phyloP scores from a whole-genome alignment of 306 rosid species.

The Prunus persica region Prunus_persica_NCBIv2 NC_034013.1:17063501-17064000 shows the following conservation, averaged over 20 bases:
- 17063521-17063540: not conserved
- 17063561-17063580: slow-evolving; percentile 89
- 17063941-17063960: slow-evolving; percentile 82
- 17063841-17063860: slow-evolving; percentile 16
- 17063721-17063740: slow-evolving; percentile 89
- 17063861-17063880: slow-evolving; percentile 60
- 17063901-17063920: slow-evolving; percentile 88
- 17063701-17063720: slow-evolving; percentile 97
- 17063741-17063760: slow-evolving; percentile 70
- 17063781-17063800: slow-evolving; percentile 65
- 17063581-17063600: slow-evolving; percentile 98
- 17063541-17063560: slow-evolving; percentile 13
- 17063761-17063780: slow-evolving; percentile 71
- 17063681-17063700: slow-evolving; percentile 88
- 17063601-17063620: slow-evolving; percentile 99
- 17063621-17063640: slow-evolving; percentile 91
- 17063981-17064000: slow-evolving; percentile 63
- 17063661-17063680: slow-evolving; percentile 96
- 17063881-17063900: slow-evolving; percentile 74
- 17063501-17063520: not conserved
- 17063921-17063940: slow-evolving; percentile 74
- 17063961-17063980: slow-evolving; percentile 93
- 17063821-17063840: slow-evolving; percentile 30
- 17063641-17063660: slow-evolving; percentile 99
- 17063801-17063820: slow-evolving; percentile 30